phyloP scores from a whole-genome alignment of 176 grass and related monocot genomes.

The Tillandsia fasciculata region DNA sequence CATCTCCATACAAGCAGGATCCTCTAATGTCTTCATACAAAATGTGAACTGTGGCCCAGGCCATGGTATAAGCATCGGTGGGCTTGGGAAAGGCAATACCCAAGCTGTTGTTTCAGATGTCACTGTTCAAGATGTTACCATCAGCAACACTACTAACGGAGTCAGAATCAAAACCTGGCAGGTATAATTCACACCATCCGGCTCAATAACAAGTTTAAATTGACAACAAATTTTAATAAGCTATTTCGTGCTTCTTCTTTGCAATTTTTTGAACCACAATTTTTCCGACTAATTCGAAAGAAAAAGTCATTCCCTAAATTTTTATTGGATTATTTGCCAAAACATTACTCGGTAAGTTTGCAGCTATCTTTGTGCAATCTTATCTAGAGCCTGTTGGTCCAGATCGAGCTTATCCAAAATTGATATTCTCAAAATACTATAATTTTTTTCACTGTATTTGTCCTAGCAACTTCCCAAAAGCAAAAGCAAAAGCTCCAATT shows the following conservation, averaged over 20 bases:
- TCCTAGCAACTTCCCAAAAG: too few species aligned
- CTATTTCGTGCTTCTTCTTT: background rate
- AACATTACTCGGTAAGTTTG: too few species aligned
- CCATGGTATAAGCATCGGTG: constrained; percentile 70
- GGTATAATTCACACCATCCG: constrained; percentile 17
- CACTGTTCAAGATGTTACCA: constrained; percentile 31
- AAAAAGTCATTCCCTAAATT: too few species aligned
- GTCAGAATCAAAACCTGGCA: constrained; percentile 79
- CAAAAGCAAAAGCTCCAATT: too few species aligned
- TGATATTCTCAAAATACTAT: too few species aligned
- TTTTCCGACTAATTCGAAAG: background rate
- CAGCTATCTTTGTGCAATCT: too few species aligned
- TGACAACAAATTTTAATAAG: background rate
- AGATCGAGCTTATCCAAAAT: too few species aligned
- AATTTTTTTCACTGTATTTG: too few species aligned
- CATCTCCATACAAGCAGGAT: constrained; percentile 62
- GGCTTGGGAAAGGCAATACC: constrained; percentile 42
- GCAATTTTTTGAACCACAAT: background rate
- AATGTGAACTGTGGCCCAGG: constrained; percentile 47
- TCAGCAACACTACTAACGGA: constrained; percentile 31
- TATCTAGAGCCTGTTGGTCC: too few species aligned
- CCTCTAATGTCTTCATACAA: constrained; percentile 37
- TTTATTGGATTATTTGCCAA: too few species aligned
- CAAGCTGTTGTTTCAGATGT: constrained; percentile 33
- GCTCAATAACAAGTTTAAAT: background rate